These are phyloP conservation scores for Triticum monococcum DNA, from an alignment of 176 grass and related monocot species.

Conservation along the genomic window DNA sequence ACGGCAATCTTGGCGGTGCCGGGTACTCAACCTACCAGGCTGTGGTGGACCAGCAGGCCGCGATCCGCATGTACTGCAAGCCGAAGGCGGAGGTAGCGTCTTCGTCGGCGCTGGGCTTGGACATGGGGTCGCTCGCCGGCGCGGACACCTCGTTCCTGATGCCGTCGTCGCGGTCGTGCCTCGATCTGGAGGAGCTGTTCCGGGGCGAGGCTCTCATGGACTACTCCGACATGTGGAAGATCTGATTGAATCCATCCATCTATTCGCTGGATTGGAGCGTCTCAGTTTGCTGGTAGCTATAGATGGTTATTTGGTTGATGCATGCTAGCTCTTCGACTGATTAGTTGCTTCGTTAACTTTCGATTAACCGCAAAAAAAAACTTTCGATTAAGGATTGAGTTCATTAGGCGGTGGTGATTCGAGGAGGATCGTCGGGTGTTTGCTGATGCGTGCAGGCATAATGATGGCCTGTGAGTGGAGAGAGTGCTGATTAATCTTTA, in stretches of 20 bases:
- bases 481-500: not conserved
- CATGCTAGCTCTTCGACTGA: not conserved
- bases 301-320: not conserved
- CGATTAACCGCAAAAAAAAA: not conserved
- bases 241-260: not conserved
- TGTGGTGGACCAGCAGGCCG: not conserved
- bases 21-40: not conserved
- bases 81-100: not conserved
- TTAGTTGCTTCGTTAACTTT: slow-evolving; percentile 32
- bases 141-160: not conserved
- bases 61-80: slow-evolving; percentile 51
- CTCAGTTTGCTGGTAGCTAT: not conserved
- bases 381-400: not conserved
- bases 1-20: not conserved
- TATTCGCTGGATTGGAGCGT: not conserved
- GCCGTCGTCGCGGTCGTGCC: not conserved
- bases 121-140: not conserved
- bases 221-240: slow-evolving; percentile 45
- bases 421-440: not conserved
- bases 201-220: slow-evolving; percentile 25
- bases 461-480: not conserved
- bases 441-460: not conserved
- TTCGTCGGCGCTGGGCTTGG: not conserved
- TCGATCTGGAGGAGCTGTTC: slow-evolving; percentile 33
- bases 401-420: not conserved